Conservation (phyloP, 139 green algal species). For the Micractinium conductrix region DNA sequence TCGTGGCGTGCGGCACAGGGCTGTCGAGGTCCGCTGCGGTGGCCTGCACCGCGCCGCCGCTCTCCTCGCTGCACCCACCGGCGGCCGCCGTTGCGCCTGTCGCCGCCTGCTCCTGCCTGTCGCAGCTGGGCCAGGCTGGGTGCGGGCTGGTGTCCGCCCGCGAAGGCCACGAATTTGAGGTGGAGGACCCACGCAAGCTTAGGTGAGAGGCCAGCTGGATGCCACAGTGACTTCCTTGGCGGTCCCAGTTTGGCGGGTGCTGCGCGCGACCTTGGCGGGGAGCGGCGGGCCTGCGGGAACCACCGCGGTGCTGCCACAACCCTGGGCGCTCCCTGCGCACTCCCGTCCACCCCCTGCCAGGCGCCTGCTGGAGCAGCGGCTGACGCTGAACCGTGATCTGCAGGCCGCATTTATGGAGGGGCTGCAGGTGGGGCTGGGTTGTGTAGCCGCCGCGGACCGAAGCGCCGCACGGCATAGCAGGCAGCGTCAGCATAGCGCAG, state of each 20-base stretch:
- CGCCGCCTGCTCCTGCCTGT: neutral
- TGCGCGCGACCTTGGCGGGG: neutral
- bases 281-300: neutral
- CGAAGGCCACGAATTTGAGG: slow-evolving; percentile 12
- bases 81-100: neutral
- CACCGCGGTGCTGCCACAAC: neutral
- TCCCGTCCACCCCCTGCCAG: neutral
- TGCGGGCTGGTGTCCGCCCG: slow-evolving; percentile 4
- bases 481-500: no score
- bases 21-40: neutral
- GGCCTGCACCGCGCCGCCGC: neutral
- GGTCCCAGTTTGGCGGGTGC: no score
- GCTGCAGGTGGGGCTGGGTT: no score
- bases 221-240: no score
- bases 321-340: neutral
- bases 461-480: no score
- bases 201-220: neutral
- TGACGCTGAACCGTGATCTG: slow-evolving; percentile 44
- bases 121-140: slow-evolving; percentile 19
- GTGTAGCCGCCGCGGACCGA: no score
- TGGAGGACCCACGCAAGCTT: slow-evolving; percentile 35
- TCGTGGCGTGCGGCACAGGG: no score
- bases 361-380: slow-evolving; percentile 36
- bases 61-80: no score
- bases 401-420: slow-evolving; percentile 24